These are phyloP conservation scores for Debaryomycetaceae sp. DNA, from an alignment of 1,139 yeast genomes.

Conservation along the genomic window DNA sequence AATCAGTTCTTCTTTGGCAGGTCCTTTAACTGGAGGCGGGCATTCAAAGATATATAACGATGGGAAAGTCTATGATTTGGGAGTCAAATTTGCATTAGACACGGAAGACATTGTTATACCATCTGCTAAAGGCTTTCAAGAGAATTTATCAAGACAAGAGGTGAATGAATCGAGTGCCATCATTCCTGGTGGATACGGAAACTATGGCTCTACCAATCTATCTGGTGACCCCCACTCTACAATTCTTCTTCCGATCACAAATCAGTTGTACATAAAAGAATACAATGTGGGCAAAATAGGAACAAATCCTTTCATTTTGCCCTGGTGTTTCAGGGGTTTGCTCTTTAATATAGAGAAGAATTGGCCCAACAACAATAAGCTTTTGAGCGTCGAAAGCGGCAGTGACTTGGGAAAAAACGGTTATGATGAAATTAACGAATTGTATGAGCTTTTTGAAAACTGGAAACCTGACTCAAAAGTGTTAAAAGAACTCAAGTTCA, in stretches of 20 bases:
- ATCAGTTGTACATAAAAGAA: constrained; percentile 57
- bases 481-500: constrained; percentile 76
- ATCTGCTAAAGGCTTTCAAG: constrained; percentile 11
- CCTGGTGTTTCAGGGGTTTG: constrained; percentile 90
- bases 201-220: constrained; percentile 12
- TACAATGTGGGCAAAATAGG: constrained; percentile 62
- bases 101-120: constrained; percentile 61
- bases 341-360: constrained; percentile 61
- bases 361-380: constrained; percentile 38
- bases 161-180: constrained; percentile 5
- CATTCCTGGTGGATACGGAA: constrained; percentile 21
- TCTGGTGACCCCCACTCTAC: constrained; percentile 8
- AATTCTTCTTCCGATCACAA: constrained; percentile 26
- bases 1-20: constrained; percentile 77
- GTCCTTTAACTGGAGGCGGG: constrained; percentile 91
- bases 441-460: constrained; percentile 67
- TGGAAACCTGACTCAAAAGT: constrained; percentile 87
- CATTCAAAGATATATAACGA: constrained; percentile 89
- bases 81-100: constrained; percentile 69
- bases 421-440: constrained; percentile 52
- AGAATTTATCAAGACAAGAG: not conserved
- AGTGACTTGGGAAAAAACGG: constrained; percentile 32
- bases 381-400: constrained; percentile 24
- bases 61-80: constrained; percentile 78
- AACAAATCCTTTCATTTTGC: constrained; percentile 77